Percentiles rank a stretch among this genome's conserved stretches.
Evolutionary conservation across 2,329 filamentous ascomycete species (phyloP).

Genomic region (Septoria linicola): DNA sequence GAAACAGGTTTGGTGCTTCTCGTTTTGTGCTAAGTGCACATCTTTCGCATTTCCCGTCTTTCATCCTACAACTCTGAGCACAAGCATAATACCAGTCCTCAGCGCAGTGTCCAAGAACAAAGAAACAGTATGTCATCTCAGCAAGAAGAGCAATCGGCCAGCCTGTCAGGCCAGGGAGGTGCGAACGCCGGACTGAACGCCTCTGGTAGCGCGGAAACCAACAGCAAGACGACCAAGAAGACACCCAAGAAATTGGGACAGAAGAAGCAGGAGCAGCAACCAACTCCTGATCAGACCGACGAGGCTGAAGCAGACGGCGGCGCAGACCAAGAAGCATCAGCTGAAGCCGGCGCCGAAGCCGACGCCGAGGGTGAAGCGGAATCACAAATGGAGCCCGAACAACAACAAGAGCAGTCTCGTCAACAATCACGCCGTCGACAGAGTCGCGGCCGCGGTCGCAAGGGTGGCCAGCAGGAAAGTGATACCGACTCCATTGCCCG

Average conservation of each 20-base stretch:
- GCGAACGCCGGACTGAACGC: conserved; percentile 33
- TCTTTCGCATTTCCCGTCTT: conserved; percentile 11
- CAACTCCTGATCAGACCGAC: conserved; percentile 47
- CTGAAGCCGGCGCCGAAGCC: conserved; percentile 43
- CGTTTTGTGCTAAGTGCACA: conserved; percentile 15
- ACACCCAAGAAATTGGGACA: conserved; percentile 52
- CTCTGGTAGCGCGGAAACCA: conserved; percentile 33
- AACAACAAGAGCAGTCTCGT: conserved; percentile 40
- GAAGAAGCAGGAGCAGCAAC: conserved; percentile 49
- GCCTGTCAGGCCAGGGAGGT: conserved; percentile 29
- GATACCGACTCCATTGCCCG: conserved; percentile 57
- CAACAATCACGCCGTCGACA: conserved; percentile 50
- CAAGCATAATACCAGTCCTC: conserved; percentile 5
- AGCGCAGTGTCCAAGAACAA: conserved; percentile 1
- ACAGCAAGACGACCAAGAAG: conserved; percentile 46
- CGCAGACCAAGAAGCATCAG: conserved; percentile 33
- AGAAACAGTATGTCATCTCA: conserved; percentile 26
- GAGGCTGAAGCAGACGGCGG: conserved; percentile 46
- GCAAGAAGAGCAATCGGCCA: conserved; percentile 28
- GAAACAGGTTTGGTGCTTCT: conserved; percentile 31
- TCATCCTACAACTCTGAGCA: neutral
- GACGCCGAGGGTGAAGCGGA: conserved; percentile 37
- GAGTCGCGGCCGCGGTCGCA: conserved; percentile 51
- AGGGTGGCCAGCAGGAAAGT: conserved; percentile 42
- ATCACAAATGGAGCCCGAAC: conserved; percentile 48